Conservation (phyloP, 2,329 filamentous ascomycete genomes). For the Chrysoporthe austroafricana region DNA sequence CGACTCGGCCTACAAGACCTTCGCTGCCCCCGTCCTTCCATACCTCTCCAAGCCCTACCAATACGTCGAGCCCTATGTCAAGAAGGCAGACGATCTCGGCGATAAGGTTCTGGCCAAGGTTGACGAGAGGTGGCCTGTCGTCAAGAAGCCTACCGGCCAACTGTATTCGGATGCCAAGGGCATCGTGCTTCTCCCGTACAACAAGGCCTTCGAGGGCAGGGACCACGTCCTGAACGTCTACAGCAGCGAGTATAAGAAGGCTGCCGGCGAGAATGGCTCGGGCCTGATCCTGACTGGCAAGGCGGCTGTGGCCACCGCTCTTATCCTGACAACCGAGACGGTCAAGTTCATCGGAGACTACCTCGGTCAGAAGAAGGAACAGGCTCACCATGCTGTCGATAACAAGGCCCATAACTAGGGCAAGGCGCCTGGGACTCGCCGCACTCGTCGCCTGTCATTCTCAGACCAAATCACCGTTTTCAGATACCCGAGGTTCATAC, state of each 20-base stretch:
- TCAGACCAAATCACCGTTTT: background rate
- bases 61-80: conserved; percentile 83
- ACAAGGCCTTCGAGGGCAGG: conserved; percentile 63
- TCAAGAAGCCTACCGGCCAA: conserved; percentile 76
- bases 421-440: background rate
- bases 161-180: conserved; percentile 67
- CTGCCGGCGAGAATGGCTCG: conserved; percentile 61
- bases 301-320: conserved; percentile 46
- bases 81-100: conserved; percentile 77
- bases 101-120: conserved; percentile 72
- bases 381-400: conserved; percentile 26
- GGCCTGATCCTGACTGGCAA: conserved; percentile 71
- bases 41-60: conserved; percentile 79
- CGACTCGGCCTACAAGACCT: conserved; percentile 73
- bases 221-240: conserved; percentile 64
- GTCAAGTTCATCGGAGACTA: conserved; percentile 26
- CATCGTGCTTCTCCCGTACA: conserved; percentile 65
- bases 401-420: conserved; percentile 29
- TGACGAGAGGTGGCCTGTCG: conserved; percentile 71
- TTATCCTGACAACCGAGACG: conserved; percentile 28
- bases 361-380: conserved; percentile 23
- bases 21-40: conserved; percentile 78
- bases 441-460: background rate
- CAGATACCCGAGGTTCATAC: background rate
- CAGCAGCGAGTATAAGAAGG: conserved; percentile 64